phyloP scores from a whole-genome alignment of 257 asterid species.

The Nicotiana obtusifolia region DNA sequence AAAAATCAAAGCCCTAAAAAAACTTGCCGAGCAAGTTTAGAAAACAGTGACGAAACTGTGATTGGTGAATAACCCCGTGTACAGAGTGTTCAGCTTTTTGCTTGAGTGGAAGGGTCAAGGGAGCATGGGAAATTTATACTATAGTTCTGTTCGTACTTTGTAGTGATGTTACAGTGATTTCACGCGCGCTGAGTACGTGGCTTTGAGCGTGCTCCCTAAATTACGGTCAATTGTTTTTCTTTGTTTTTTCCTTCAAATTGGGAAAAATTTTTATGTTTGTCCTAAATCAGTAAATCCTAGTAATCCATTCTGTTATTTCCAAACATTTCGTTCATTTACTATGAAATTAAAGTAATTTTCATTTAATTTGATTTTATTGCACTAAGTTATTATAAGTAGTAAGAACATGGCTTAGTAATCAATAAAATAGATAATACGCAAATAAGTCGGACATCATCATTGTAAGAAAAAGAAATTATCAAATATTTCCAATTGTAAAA shows the following conservation, averaged over 20 bases:
- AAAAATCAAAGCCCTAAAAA: not conserved
- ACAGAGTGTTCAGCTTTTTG: not conserved
- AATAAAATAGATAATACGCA: too few relatives aligned
- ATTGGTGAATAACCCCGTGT: too few relatives aligned
- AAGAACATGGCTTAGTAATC: too few relatives aligned
- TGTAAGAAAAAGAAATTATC: too few relatives aligned
- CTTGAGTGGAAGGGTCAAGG: too few relatives aligned
- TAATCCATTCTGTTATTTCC: not conserved
- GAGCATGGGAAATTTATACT: not conserved
- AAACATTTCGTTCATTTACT: not conserved
- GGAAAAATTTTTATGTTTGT: not conserved
- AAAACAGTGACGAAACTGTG: not conserved
- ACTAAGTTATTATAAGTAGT: too few relatives aligned
- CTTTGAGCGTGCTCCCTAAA: not conserved
- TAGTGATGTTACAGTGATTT: not conserved
- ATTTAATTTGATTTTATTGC: too few relatives aligned
- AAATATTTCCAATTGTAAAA: too few relatives aligned
- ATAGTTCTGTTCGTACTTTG: not conserved
- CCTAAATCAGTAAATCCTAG: not conserved
- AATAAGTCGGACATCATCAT: too few relatives aligned
- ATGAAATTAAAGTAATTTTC: not conserved
- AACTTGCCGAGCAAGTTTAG: not conserved
- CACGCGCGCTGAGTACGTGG: not conserved
- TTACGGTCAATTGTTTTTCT: not conserved
- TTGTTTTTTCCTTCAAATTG: not conserved